These are phyloP conservation scores for Areca catechu DNA, from an alignment of 176 grass and related monocot species.

Conservation along the genomic window DNA sequence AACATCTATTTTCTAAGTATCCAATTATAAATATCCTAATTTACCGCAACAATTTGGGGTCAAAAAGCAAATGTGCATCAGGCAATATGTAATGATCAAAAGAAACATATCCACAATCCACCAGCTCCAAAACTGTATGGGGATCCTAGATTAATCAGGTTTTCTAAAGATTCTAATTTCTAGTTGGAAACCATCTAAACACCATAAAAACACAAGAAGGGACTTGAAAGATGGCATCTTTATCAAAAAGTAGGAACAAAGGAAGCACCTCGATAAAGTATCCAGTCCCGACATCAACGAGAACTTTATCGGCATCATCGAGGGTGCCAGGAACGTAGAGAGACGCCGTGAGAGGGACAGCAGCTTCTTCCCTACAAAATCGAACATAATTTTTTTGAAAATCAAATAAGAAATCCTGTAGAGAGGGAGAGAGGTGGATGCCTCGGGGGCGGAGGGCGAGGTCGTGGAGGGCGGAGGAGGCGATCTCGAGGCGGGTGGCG, in stretches of 20 bases:
- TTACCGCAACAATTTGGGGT: too few species aligned
- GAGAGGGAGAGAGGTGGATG: not conserved
- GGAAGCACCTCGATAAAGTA: slow-evolving; percentile 87
- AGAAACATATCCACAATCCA: too few species aligned
- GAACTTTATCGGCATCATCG: slow-evolving; percentile 74
- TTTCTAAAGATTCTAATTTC: too few species aligned
- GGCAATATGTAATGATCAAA: too few species aligned
- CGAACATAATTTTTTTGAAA: not conserved
- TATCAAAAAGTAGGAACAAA: slow-evolving; percentile 1
- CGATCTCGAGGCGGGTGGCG: slow-evolving; percentile 58
- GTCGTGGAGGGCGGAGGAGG: slow-evolving; percentile 60
- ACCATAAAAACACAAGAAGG: not conserved
- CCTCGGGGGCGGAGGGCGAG: slow-evolving; percentile 79
- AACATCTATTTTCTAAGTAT: too few species aligned
- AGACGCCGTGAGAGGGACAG: slow-evolving; percentile 90
- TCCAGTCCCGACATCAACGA: slow-evolving; percentile 89
- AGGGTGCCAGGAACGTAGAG: slow-evolving; percentile 88
- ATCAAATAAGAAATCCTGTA: not conserved
- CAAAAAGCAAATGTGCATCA: too few species aligned
- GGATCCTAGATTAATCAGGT: too few species aligned
- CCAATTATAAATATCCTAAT: too few species aligned
- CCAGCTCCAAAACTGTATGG: too few species aligned
- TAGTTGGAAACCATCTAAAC: too few species aligned
- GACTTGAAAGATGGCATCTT: not conserved
- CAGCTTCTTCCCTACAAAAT: slow-evolving; percentile 73